phyloP scores from a whole-genome alignment of 225 moss, liverwort and hornwort genomes.

The Physcomitrellopsis africana region DNA sequence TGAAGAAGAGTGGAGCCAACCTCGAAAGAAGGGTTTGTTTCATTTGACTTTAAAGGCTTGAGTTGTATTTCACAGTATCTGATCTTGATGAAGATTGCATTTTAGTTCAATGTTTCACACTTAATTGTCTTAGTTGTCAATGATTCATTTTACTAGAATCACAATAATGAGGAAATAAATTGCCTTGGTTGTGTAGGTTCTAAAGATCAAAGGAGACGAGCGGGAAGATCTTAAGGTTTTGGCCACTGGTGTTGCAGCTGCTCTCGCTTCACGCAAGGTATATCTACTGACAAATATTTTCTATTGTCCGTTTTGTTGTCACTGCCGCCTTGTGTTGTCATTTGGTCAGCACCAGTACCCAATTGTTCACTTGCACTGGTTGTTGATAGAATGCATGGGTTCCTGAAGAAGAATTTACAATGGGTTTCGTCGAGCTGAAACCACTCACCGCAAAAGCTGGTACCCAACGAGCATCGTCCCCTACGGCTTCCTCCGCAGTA shows the following conservation, averaged over 20 bases:
- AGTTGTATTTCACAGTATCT: too few species aligned
- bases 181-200: conserved; percentile 59
- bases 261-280: conserved; percentile 97
- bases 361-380: conserved; percentile 24
- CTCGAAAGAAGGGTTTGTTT: conserved; percentile 83
- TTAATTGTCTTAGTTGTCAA: too few species aligned
- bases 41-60: conserved; percentile 20
- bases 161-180: conserved; percentile 24
- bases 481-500: conserved; percentile 49
- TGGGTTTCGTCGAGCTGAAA: conserved; percentile 90
- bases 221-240: conserved; percentile 98
- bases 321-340: conserved; percentile 1
- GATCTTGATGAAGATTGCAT: too few species aligned
- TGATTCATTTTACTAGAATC: not conserved
- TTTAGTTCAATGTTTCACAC: too few species aligned
- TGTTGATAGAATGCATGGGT: conserved; percentile 87
- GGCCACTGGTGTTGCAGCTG: conserved; percentile 95
- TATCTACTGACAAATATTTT: not conserved
- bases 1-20: conserved; percentile 93
- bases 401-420: conserved; percentile 91
- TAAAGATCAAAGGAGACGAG: conserved; percentile 93
- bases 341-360: conserved; percentile 13
- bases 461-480: conserved; percentile 49
- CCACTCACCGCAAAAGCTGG: conserved; percentile 68
- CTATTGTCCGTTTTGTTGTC: not conserved